Evolutionary conservation across 2,329 filamentous ascomycete genomes (phyloP), one percentile per base, ranked within the genome.

Genomic region (Aphanocladium album): DNA sequence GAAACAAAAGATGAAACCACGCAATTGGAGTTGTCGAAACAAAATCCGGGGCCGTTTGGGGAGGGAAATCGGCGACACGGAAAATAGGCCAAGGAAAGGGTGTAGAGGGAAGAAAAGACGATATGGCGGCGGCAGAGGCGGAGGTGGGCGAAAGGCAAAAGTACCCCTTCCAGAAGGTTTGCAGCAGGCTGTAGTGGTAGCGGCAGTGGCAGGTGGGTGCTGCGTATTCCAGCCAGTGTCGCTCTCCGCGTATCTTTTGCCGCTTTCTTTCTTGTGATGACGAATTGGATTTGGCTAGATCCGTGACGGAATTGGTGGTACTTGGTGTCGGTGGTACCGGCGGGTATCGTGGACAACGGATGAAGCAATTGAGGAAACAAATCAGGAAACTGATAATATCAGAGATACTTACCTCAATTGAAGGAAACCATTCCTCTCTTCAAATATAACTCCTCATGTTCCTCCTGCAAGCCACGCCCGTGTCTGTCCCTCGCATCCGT

Each of bases 91-190:
- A 59, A 21, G 33, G 19, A 27, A 16, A 35, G 33, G 12, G 39
- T 35, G 23, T 12, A 17, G 21, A n/a, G 12, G 45, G 21, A 41
- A 33, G 27, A 27, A 35, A 17, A 25, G 14, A 17, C n/a, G 45
- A 57, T 30, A n/a, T n/a, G n/a, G 53, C 19, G 43, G 6, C 56
- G 56, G 56, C 30, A 58, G 56, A 58, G 46, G 56, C 56, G 56
- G 56, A 58, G 35, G 35, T 56, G 53, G 39, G 33, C 50, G 23
- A 17, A 45, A 45, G 53, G 53, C 45, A 57, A 57, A 57, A 23
- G 55, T 57, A 41, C n/a, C 55, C 55, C 53, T 46, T 56, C n/a
- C 50, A 23, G 33, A 53, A 35, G 45, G 45, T 47, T 47, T 47
- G n/a, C n/a, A n/a, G 4, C 33, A 43, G 51, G 51, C 51, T 35